Percentiles rank a stretch among this genome's conserved stretches.
Conservation (phyloP, 2,329 filamentous ascomycete genomes). For the Amylocarpus encephaloides region DNA sequence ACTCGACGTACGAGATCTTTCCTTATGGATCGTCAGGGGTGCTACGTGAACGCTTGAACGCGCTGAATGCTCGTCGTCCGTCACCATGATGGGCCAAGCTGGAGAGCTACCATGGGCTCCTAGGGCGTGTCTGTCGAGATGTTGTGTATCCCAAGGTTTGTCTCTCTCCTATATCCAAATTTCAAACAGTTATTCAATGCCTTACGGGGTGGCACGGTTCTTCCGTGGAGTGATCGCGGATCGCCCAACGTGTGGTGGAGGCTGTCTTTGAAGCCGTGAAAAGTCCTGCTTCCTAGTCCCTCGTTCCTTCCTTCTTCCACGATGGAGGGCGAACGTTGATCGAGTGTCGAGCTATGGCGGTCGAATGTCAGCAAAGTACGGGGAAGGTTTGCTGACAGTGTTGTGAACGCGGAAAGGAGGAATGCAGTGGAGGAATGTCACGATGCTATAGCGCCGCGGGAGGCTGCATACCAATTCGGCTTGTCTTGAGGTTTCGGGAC, state of each 20-base stretch:
- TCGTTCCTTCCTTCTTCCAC: too few relatives aligned
- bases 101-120: conserved; percentile 24
- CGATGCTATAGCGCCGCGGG: conserved; percentile 15
- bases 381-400: conserved; percentile 1
- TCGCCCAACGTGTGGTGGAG: too few relatives aligned
- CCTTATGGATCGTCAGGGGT: conserved; percentile 49
- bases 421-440: conserved; percentile 25
- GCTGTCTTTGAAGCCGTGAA: neutral
- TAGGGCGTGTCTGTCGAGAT: conserved; percentile 2
- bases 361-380: neutral
- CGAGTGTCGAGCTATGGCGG: neutral
- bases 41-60: conserved; percentile 57
- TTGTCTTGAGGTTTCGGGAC: conserved; percentile 22
- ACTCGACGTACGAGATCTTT: conserved; percentile 30
- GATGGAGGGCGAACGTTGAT: neutral
- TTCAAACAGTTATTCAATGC: conserved; percentile 2
- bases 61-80: conserved; percentile 25
- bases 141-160: neutral
- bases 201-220: neutral
- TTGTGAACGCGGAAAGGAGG: conserved; percentile 20
- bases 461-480: conserved; percentile 25
- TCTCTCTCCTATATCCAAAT: neutral
- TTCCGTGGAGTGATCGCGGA: neutral
- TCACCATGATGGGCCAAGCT: conserved; percentile 29
- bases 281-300: neutral